Evolutionary conservation across 108 stramenopile genomes (phyloP).

Genomic region (Skeletonema potamos): DNA sequence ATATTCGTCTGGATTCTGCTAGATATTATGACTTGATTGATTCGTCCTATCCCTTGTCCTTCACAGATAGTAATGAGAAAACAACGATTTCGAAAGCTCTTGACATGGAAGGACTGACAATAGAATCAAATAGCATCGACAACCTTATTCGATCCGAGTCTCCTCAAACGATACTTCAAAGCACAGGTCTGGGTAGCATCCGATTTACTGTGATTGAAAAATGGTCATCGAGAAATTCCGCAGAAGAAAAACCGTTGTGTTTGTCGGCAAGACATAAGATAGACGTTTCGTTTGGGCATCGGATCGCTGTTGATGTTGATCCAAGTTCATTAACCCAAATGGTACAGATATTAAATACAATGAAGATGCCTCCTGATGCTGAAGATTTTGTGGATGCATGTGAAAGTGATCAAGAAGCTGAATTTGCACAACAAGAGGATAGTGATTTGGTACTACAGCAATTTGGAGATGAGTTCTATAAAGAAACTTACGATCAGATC

Average conservation of each 20-base stretch:
- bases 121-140: conserved; percentile 3
- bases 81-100: conserved; percentile 23
- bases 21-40: conserved; percentile 60
- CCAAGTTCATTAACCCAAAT: neutral
- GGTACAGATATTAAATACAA: conserved; percentile 14
- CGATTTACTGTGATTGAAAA: conserved; percentile 17
- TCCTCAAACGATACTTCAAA: conserved; percentile 5
- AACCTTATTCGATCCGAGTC: neutral
- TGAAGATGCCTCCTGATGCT: neutral
- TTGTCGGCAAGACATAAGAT: conserved; percentile 19
- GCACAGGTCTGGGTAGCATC: neutral
- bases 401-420: conserved; percentile 1
- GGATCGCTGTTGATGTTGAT: conserved; percentile 19
- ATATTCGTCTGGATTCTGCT: conserved; percentile 43
- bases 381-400: conserved; percentile 6
- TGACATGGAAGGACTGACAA: conserved; percentile 16
- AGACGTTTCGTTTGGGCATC: conserved; percentile 10
- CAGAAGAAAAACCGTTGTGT: neutral
- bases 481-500: conserved; percentile 58
- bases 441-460: neutral
- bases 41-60: neutral
- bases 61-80: conserved; percentile 12
- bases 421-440: neutral
- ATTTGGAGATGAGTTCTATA: conserved; percentile 52
- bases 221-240: neutral